Evolutionary conservation across 345 rosid species (phyloP), one percentile per base, ranked within the genome.

Genomic region (Schrenkiella parvula): DNA sequence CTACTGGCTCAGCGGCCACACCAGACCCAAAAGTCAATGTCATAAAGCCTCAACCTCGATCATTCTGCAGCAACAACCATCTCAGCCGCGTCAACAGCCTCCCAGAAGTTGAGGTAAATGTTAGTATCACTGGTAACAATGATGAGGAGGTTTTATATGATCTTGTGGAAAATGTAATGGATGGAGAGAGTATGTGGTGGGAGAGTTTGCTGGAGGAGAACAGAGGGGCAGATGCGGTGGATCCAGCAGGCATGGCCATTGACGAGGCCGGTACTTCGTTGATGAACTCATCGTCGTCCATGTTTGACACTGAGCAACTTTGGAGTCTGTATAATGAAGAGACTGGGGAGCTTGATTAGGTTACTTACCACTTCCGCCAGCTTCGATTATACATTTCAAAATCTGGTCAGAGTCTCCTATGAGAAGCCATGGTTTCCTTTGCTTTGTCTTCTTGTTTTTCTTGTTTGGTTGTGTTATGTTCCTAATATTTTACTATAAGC

Each of bases 21-120:
- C 41, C 44, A 46, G 22, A 11, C n/a, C 9, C 8, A 12, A 43
- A 69, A 56, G 26, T 44, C 23, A 23, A 69, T 28, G 73, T 34
- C 9, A 29, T 57, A 43, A 69, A 31, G 17, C 73, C 64, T 42
- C 56, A 35, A 31, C 54, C 56, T 57, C 53, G 65, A 56, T 56
- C 54, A 23, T 57, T 57, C 34, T 9, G 11, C 34, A 26, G 5
- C 1, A 68, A 11, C 19, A 41, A 6, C 32, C 13, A n/a, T 3
- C 31, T 17, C 41, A n/a, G 72, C 60, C 25, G 1, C 22, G 26
- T 10, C 38, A 38, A 14, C 14, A 4, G 18, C 52, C 11, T 18
- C n/a, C 38, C 51, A 13, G 64, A 68, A 53, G 48, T 53, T 38
- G 34, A 21, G 41, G 17, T 18, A 55, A 25, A 55, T 31, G 14